These are phyloP conservation scores for Stemphylium vesicarium DNA, from an alignment of 2,329 filamentous ascomycete genomes.

Conservation along the genomic window DNA sequence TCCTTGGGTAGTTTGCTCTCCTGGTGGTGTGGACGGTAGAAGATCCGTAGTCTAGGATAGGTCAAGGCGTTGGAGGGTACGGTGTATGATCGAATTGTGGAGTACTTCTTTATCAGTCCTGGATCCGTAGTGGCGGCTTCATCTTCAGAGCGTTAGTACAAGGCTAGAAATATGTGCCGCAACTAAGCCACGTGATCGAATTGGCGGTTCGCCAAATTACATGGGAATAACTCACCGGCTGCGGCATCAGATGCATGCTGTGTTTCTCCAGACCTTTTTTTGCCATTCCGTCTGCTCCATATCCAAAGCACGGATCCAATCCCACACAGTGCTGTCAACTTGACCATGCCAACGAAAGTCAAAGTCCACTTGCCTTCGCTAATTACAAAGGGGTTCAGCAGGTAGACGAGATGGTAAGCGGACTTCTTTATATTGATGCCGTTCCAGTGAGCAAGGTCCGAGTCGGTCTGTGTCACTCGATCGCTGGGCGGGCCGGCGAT, in stretches of 20 bases:
- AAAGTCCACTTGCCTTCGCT: slow-evolving; percentile 23
- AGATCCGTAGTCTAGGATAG: slow-evolving; percentile 80
- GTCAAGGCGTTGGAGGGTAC: slow-evolving; percentile 67
- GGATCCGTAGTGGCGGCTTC: slow-evolving; percentile 70
- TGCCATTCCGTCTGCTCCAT: slow-evolving; percentile 32
- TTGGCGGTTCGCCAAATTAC: slow-evolving; percentile 13
- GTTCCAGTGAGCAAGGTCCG: slow-evolving; percentile 31
- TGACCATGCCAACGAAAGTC: slow-evolving; percentile 48
- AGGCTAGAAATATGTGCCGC: background rate
- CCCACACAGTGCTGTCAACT: slow-evolving; percentile 47
- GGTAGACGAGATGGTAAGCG: slow-evolving; percentile 24
- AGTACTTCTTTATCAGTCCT: slow-evolving; percentile 78
- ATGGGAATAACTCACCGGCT: slow-evolving; percentile 32
- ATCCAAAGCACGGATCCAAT: slow-evolving; percentile 46
- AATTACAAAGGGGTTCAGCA: slow-evolving; percentile 34
- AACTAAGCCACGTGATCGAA: slow-evolving; percentile 16
- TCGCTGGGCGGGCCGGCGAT: slow-evolving; percentile 33
- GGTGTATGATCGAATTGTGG: slow-evolving; percentile 72
- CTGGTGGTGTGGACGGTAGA: slow-evolving; percentile 82
- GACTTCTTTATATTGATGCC: slow-evolving; percentile 37
- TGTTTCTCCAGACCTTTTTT: slow-evolving; percentile 22
- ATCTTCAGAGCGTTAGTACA: slow-evolving; percentile 22
- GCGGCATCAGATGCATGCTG: slow-evolving; percentile 29
- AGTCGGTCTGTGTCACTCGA: slow-evolving; percentile 33
- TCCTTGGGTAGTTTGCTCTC: slow-evolving; percentile 77